phyloP scores from a whole-genome alignment of 2,329 filamentous ascomycete genomes.

The Trichoderma asperellum region DNA sequence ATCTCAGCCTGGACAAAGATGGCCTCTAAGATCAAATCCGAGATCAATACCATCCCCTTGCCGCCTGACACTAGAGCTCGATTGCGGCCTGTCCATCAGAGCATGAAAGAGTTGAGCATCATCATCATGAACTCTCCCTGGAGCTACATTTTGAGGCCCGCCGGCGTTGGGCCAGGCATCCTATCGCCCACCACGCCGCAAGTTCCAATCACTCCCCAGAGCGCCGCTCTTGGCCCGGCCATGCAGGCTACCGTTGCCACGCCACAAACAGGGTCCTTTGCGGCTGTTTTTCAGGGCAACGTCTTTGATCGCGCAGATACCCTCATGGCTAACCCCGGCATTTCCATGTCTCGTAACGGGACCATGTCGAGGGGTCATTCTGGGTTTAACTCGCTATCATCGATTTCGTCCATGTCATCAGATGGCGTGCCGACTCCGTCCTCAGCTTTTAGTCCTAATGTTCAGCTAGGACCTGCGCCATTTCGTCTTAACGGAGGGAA shows the following conservation, averaged over 20 bases:
- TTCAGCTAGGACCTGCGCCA: slow-evolving; percentile 39
- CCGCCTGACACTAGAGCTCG: slow-evolving; percentile 71
- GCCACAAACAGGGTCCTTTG: slow-evolving; percentile 61
- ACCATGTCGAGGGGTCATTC: slow-evolving; percentile 50
- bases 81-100: slow-evolving; percentile 79
- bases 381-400: slow-evolving; percentile 46
- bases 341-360: slow-evolving; percentile 59
- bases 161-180: slow-evolving; percentile 20
- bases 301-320: slow-evolving; percentile 65
- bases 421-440: slow-evolving; percentile 42
- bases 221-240: slow-evolving; percentile 84
- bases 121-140: slow-evolving; percentile 68
- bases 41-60: slow-evolving; percentile 56
- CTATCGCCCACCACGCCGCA: slow-evolving; percentile 33
- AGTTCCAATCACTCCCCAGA: slow-evolving; percentile 81
- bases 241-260: slow-evolving; percentile 87
- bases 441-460: slow-evolving; percentile 40
- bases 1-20: slow-evolving; percentile 71
- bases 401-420: slow-evolving; percentile 48
- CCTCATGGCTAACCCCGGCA: slow-evolving; percentile 60
- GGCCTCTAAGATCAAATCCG: slow-evolving; percentile 61
- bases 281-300: slow-evolving; percentile 57
- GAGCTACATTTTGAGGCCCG: slow-evolving; percentile 49
- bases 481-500: slow-evolving; percentile 46
- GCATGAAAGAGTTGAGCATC: slow-evolving; percentile 77